A percentile compares a stretch with the other conserved stretches of the same genome.
These are phyloP conservation scores for Phytophthora pini DNA, from an alignment of 352 stramenopile species.

Conservation along the genomic window DNA sequence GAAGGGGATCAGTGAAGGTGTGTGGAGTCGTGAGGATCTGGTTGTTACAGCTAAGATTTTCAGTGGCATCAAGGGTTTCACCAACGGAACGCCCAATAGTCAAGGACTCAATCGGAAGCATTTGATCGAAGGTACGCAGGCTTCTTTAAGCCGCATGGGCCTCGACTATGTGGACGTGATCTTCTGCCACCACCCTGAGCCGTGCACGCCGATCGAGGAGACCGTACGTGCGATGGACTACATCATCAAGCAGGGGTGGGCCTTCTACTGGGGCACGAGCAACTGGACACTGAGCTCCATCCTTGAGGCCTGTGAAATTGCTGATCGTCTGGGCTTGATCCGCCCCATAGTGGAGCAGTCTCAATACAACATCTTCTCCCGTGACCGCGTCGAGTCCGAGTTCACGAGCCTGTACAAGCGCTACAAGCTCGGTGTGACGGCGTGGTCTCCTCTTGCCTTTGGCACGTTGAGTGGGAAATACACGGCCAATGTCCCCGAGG, in stretches of 20 bases:
- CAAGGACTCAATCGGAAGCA: slow-evolving; percentile 47
- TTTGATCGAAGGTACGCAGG: slow-evolving; percentile 51
- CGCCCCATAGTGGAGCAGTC: slow-evolving; percentile 50
- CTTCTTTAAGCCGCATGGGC: slow-evolving; percentile 45
- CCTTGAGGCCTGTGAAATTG: slow-evolving; percentile 52
- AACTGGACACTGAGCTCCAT: slow-evolving; percentile 36
- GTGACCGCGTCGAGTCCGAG: slow-evolving; percentile 55
- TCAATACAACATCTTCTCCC: slow-evolving; percentile 68
- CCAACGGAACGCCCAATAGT: slow-evolving; percentile 21
- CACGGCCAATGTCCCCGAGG: slow-evolving; percentile 32
- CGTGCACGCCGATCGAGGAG: slow-evolving; percentile 63
- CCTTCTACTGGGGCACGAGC: slow-evolving; percentile 64
- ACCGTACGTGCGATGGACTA: slow-evolving; percentile 66
- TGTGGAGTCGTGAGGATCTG: slow-evolving; percentile 40
- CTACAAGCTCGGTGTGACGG: slow-evolving; percentile 60
- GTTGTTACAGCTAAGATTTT: slow-evolving; percentile 66
- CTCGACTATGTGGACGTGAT: slow-evolving; percentile 63
- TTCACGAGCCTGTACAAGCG: slow-evolving; percentile 52
- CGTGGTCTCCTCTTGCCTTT: slow-evolving; percentile 55
- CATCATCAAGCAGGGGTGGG: slow-evolving; percentile 57
- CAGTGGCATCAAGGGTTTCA: slow-evolving; percentile 28
- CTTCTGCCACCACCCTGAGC: slow-evolving; percentile 64
- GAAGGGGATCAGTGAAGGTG: not conserved
- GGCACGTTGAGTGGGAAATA: slow-evolving; percentile 73
- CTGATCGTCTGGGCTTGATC: slow-evolving; percentile 38